A percentile compares a stretch with the other conserved stretches of the same genome.
Evolutionary conservation across 352 stramenopile species (phyloP).

Genomic region (Thalassiosira livingstoniorum): DNA sequence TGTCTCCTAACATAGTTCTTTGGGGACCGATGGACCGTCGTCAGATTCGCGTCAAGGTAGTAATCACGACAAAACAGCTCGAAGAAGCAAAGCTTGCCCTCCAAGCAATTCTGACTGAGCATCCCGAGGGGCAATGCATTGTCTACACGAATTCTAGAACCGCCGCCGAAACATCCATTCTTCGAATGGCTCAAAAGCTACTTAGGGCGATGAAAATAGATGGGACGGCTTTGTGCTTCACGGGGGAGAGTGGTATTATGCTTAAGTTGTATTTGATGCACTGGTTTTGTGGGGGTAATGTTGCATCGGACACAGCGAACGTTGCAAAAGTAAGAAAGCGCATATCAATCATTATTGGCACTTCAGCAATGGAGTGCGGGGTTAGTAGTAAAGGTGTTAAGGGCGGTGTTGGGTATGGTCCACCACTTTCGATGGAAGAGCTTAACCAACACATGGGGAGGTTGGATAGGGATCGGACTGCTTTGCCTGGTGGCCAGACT

Average conservation of each 20-base stretch:
- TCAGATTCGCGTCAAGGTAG: neutral
- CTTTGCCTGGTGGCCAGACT: neutral
- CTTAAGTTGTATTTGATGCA: neutral
- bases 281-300: neutral
- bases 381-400: neutral
- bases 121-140: neutral
- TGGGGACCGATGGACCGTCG: neutral
- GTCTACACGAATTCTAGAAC: neutral
- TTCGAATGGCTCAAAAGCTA: neutral
- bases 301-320: no score
- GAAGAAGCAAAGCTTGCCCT: neutral
- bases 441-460: no score
- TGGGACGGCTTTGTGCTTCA: neutral
- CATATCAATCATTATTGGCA: neutral
- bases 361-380: neutral
- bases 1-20: no score
- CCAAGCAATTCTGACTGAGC: neutral
- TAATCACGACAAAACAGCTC: neutral
- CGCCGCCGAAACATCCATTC: neutral
- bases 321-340: no score
- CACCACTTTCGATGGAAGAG: no score
- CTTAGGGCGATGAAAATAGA: no score
- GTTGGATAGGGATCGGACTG: neutral
- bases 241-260: neutral
- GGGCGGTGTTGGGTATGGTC: neutral